Evolutionary conservation across 2,329 filamentous ascomycete species (phyloP), one percentile per base, ranked within the genome.

Genomic region (Monilinia vaccinii-corymbosi): DNA sequence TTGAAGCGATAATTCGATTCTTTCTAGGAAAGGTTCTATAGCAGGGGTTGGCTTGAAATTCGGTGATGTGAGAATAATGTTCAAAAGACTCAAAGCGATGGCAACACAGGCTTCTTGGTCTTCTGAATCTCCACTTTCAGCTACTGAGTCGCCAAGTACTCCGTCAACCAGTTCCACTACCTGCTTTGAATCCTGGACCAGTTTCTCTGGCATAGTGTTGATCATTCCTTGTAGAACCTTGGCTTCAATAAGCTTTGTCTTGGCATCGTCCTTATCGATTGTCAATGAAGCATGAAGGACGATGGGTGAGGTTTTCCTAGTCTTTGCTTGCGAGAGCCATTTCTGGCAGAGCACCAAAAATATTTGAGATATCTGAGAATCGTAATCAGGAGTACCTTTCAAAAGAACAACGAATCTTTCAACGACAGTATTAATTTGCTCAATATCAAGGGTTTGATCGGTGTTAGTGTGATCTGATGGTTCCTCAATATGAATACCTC

Each of bases 201-300:
- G 77, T 63, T 82, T 84, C 25, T 86, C 81, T 1, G 84, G 80
- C 49, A 86, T 79, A 49, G 76, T 78, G 28, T 82, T 80, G 71
- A 89, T 82, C 73, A 91, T 78, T 38, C 79, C 80, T 67, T 88
- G 84, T 9, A 89, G 76, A 0, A 89, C 72, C 52, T 83, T 83
- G 6, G 84, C 77, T 63, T 87, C 78, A 7, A 80, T 71, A 1
- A 91, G 73, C 4, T 77, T 75, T 5, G 69, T 69, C 3, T 83
- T 61, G 0, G 80, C 74, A 49, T 81, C 77, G 1, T 71, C 66
- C 0, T 67, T 58, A 4, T 73, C 66, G 1, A 75, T 70, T 23
- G 73, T 66, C 11, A 69, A 61, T 6, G 70, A 63, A n/a, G 71
- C 68, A 11, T 70, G 58, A 36, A 75, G 73, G 48, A 68, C n/a